Base-by-base conservation (phyloP, 306 rosid genomes). In the Vigna mungo region DNA sequence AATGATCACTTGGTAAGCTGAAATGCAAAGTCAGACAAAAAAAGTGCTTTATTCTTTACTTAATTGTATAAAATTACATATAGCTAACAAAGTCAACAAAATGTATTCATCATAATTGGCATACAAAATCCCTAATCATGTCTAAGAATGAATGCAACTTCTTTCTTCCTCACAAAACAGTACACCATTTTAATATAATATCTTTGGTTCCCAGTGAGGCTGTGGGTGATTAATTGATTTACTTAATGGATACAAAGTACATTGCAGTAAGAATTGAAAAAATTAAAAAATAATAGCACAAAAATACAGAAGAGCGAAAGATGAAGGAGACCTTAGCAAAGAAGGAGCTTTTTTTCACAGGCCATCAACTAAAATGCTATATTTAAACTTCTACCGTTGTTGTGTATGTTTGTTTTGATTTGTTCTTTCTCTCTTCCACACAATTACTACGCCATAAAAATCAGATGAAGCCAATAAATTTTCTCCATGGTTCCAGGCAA, bases 401-500 rank as follows among this genome's bases (percentile, higher is more conserved):
- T 74, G 76, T 54, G 21, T 43, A 79, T 80, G 76, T 36, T 53
- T 48, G 54, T 32, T 79, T 82, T 89, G 90, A 62, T 85, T 78
- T 55, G 88, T 63, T 85, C 88, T 95, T 68, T 89, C 93, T 90
- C 99, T 82, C 88, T 94, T 94, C 98, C 99, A 92, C 70, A 92
- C 96, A 80, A 95, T 95, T 43, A 95, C 99, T 3, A 88, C 79
- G 73, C 99, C 99, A 71, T 84, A 90, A 67, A 95, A 82, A 85
- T 95, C 98, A 17, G 96, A 95, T 34, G 98, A 92, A 36, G 98
- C 98, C 92, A 95, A 82, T 44, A 95, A 82, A 71, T 95, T 95
- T 65, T 93, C 96, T 67, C 99, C 99, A 68, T 95, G 87, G 87
- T 92, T 95, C 97, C 99, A 95, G 39, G 99, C 90, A 59, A 95